These are phyloP conservation scores for Pestalotiopsis sp. DNA, from an alignment of 2,329 filamentous ascomycete genomes.

Conservation along the genomic window DNA sequence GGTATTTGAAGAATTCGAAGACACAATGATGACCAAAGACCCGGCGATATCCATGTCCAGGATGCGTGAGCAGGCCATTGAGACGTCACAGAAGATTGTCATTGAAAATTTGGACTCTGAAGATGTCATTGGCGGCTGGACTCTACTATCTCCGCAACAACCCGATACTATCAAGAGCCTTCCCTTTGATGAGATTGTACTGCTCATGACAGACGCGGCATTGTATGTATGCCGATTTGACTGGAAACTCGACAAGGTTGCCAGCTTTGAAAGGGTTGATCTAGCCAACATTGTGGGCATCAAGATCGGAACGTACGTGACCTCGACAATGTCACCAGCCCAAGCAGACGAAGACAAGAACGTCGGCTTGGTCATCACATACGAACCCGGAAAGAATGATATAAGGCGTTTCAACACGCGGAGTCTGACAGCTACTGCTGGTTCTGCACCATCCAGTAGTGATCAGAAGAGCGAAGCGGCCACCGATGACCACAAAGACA, in stretches of 20 bases:
- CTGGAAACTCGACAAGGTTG: constrained; percentile 93
- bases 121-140: constrained; percentile 89
- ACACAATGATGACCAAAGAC: constrained; percentile 90
- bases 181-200: constrained; percentile 85
- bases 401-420: constrained; percentile 83
- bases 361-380: constrained; percentile 80
- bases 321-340: constrained; percentile 76
- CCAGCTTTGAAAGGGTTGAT: constrained; percentile 85
- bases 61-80: constrained; percentile 86
- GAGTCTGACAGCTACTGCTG: constrained; percentile 64
- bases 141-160: constrained; percentile 74
- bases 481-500: background rate
- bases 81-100: constrained; percentile 84
- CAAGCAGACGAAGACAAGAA: constrained; percentile 81
- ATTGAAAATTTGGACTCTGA: constrained; percentile 76
- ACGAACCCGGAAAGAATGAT: constrained; percentile 71
- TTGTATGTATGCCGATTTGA: constrained; percentile 91
- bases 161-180: constrained; percentile 70
- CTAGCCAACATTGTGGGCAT: constrained; percentile 74
- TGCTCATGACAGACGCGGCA: constrained; percentile 82
- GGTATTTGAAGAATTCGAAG: constrained; percentile 93
- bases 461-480: constrained; percentile 8
- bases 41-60: constrained; percentile 85
- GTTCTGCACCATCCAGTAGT: constrained; percentile 20
- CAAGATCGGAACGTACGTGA: constrained; percentile 85